These are phyloP conservation scores for Jacaranda mimosifolia DNA, from an alignment of 257 asterid species.

Conservation along the genomic window DNA sequence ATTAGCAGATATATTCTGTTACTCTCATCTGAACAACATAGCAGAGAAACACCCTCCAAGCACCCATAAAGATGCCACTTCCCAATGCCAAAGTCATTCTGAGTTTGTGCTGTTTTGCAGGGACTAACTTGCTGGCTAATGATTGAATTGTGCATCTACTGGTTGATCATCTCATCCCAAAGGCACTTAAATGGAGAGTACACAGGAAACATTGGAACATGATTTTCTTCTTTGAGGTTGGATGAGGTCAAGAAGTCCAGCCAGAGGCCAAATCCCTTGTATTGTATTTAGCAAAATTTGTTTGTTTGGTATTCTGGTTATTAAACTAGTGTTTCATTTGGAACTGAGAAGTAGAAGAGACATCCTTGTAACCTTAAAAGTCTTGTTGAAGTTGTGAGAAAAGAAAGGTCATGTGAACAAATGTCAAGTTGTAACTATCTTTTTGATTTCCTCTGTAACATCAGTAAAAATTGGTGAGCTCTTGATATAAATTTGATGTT, in stretches of 20 bases:
- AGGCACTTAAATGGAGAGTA: slow-evolving; percentile 3
- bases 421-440: slow-evolving; percentile 3
- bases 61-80: too few relatives aligned
- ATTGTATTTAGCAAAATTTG: neutral
- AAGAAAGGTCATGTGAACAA: slow-evolving; percentile 3
- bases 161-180: neutral
- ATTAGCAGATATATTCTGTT: too few relatives aligned
- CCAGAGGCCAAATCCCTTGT: slow-evolving; percentile 19
- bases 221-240: slow-evolving; percentile 16
- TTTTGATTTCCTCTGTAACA: neutral
- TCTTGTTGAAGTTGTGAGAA: neutral
- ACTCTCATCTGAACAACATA: too few relatives aligned
- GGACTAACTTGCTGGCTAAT: slow-evolving; percentile 39
- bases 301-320: neutral
- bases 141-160: slow-evolving; percentile 3
- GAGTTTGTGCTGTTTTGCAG: slow-evolving; percentile 34
- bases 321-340: neutral
- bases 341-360: slow-evolving; percentile 5
- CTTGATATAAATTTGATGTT: slow-evolving; percentile 3
- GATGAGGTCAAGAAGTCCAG: slow-evolving; percentile 5
- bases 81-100: neutral
- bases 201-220: neutral
- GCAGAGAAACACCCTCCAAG: too few relatives aligned
- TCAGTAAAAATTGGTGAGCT: slow-evolving; percentile 19
- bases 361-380: slow-evolving; percentile 20